Evolutionary conservation across 73 alveolate species (phyloP).

Genomic region (Effrenium voratum): DNA sequence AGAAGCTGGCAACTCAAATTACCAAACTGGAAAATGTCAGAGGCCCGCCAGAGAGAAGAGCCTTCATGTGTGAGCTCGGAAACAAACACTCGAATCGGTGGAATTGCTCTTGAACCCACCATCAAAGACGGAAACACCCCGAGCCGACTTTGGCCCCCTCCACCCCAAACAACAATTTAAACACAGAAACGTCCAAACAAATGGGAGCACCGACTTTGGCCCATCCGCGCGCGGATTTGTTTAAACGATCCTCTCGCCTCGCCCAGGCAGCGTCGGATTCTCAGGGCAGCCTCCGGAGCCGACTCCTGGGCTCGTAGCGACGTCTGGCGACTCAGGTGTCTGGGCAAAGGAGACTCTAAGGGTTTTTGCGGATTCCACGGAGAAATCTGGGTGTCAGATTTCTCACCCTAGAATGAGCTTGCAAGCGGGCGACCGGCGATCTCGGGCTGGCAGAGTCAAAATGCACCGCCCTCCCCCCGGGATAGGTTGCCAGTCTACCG

Average conservation of each 20-base stretch:
- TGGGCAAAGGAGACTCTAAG: background rate
- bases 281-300: conserved; percentile 50
- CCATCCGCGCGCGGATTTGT: no score
- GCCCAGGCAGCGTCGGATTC: conserved; percentile 55
- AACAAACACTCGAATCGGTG: background rate
- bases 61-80: background rate
- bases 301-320: conserved; percentile 18
- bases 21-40: no score
- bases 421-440: background rate
- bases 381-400: background rate
- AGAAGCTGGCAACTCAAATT: no score
- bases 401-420: background rate
- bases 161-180: background rate
- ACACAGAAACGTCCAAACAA: background rate
- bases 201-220: background rate
- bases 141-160: background rate
- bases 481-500: background rate
- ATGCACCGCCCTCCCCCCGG: background rate
- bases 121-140: background rate
- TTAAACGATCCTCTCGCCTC: background rate
- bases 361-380: background rate
- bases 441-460: background rate
- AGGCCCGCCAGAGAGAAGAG: no score
- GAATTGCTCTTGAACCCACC: background rate
- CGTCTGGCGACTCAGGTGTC: background rate